Evolutionary conservation across 257 asterid species (phyloP).

Genomic region (Nyctanthes arbortristis): DNA sequence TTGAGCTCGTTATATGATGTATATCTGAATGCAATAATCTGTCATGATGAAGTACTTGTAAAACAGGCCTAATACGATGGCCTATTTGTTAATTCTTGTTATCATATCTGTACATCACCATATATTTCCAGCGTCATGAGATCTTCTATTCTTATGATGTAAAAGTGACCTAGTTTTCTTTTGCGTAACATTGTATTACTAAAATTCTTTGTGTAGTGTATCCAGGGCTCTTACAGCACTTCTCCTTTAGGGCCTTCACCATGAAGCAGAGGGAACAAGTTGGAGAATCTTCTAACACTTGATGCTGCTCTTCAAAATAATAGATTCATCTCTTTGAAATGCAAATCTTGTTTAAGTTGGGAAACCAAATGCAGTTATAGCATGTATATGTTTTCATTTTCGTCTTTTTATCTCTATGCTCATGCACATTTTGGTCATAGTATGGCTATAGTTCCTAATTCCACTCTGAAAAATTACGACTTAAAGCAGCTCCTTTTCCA

Average conservation of each 20-base stretch:
- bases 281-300: constrained; percentile 15
- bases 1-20: neutral
- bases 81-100: neutral
- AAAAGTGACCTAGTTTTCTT: constrained; percentile 6
- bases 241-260: constrained; percentile 21
- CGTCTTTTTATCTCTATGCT: neutral
- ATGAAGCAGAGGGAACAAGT: constrained; percentile 24
- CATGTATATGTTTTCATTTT: neutral
- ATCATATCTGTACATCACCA: neutral
- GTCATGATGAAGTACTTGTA: neutral
- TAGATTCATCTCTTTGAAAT: constrained; percentile 27
- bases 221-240: constrained; percentile 30
- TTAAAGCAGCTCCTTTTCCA: neutral
- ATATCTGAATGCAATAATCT: constrained; percentile 1
- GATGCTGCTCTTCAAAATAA: constrained; percentile 12
- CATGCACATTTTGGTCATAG: constrained; percentile 2
- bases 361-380: neutral
- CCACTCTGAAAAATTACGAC: neutral
- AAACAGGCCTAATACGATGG: neutral
- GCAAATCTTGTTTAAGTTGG: constrained; percentile 33
- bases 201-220: neutral
- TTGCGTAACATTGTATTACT: neutral
- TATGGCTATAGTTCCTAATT: neutral
- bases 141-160: constrained; percentile 14
- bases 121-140: neutral